Base-by-base conservation (phyloP, 2,329 filamentous ascomycete species). In the Monosporascus cannonballus region DNA sequence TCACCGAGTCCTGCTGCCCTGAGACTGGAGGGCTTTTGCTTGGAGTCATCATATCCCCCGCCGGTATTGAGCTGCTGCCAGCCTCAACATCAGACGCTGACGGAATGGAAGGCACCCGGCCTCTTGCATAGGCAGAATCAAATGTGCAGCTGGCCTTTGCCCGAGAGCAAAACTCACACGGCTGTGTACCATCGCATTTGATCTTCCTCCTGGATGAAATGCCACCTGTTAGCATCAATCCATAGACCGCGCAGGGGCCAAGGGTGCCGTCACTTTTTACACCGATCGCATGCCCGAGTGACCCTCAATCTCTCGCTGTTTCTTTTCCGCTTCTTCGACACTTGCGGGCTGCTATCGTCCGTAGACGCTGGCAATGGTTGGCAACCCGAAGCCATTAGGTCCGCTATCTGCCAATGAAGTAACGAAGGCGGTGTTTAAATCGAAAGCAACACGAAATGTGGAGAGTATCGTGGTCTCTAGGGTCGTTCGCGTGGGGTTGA, bases 81-180 rank as follows among this genome's bases (percentile, higher is more conserved):
- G 51, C 36, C 48, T 46, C 51, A 47, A 22, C 49, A 51, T 54
- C 42, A 52, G 55, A 44, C 53, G 59, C 47, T 52, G 47, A 48
- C 27, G 69, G 61, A 38, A 76, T 65, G 30, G 70, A 68, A 7
- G 75, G 73, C 36, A 73, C 54, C 56, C 74, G 66, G 4, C 75
- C 75, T 55, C 77, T 66, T 18, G 71, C 74, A 57, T 81, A 80
- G 0, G 71, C 69, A 20, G 77, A 76, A 24, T 73, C 73, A 57
- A 76, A 81, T 18, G 75, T 74, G 63, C 78, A 81, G 15, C 56
- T 55, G 6, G 60, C 56, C 25, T 60, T 64, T 18, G 64, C 61
- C 36, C 57, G 54, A 37, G 57, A 58, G 54, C 73, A 75, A 1
- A 69, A 59, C 11, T 59, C 56, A 51, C 73, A 76, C 3, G 72